phyloP scores from a whole-genome alignment of 2,329 filamentous ascomycete genomes.

The Talaromyces sp. region DNA sequence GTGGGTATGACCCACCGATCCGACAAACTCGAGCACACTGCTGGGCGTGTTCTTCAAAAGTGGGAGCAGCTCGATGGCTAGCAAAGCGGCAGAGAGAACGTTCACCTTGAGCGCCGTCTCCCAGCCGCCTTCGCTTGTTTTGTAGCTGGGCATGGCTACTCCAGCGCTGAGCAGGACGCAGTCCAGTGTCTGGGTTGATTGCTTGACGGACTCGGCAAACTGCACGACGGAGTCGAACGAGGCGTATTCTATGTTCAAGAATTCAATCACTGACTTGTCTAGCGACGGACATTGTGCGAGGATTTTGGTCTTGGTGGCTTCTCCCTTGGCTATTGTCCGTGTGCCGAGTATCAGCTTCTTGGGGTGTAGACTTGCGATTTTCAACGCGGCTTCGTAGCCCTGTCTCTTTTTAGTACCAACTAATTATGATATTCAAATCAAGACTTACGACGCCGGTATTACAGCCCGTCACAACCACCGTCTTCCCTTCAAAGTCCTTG shows the following conservation, averaged over 20 bases:
- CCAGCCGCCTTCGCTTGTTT: slow-evolving; percentile 1
- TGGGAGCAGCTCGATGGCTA: slow-evolving; percentile 8
- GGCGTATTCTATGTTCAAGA: slow-evolving; percentile 3
- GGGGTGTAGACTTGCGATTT: slow-evolving; percentile 6
- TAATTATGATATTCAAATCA: background rate
- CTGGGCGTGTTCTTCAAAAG: slow-evolving; percentile 2
- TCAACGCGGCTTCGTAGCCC: slow-evolving; percentile 8
- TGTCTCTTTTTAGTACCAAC: background rate
- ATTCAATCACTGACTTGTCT: background rate
- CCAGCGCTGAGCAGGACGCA: slow-evolving; percentile 11
- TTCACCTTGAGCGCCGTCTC: slow-evolving; percentile 7
- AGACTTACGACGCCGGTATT: slow-evolving; percentile 6
- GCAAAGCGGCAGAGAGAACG: slow-evolving; percentile 8
- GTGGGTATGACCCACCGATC: slow-evolving; percentile 1
- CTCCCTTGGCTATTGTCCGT: slow-evolving; percentile 7
- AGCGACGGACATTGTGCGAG: background rate
- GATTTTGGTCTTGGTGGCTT: slow-evolving; percentile 3
- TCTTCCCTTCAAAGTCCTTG: slow-evolving; percentile 6
- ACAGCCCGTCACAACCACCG: slow-evolving; percentile 8
- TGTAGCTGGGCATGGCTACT: background rate
- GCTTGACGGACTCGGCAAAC: slow-evolving; percentile 8
- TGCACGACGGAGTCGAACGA: slow-evolving; percentile 7
- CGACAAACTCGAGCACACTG: slow-evolving; percentile 10
- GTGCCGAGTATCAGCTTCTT: slow-evolving; percentile 11
- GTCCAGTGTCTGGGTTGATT: background rate